Conservation (phyloP, 1,284 basidiomycete species). For the Ceratobasidium sp. region DNA sequence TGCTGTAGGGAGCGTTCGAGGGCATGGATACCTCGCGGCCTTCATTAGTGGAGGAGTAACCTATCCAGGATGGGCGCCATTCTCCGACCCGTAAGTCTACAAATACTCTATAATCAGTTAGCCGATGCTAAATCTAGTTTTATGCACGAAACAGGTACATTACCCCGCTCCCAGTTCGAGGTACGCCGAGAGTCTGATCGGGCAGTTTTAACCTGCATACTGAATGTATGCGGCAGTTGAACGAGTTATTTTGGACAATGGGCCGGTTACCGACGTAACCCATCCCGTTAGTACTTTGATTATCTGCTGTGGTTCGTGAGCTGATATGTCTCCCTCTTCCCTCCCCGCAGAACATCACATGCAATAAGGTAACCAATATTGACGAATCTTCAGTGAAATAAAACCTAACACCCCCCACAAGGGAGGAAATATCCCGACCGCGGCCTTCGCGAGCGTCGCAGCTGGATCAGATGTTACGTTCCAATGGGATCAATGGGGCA, state of each 20-base stretch:
- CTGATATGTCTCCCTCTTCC: background rate
- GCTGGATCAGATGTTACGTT: conserved; percentile 30
- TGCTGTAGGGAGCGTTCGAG: conserved; percentile 10
- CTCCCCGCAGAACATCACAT: conserved; percentile 29
- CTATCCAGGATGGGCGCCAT: conserved; percentile 43
- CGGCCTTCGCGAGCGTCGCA: background rate
- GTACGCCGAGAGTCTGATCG: background rate
- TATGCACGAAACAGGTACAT: conserved; percentile 8
- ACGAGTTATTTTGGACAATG: conserved; percentile 26
- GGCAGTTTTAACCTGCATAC: too few relatives aligned
- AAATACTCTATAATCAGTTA: background rate
- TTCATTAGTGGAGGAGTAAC: conserved; percentile 36
- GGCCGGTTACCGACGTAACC: conserved; percentile 30
- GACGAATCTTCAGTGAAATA: too few relatives aligned
- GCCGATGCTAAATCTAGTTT: background rate
- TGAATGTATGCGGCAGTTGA: conserved; percentile 30
- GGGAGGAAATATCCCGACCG: conserved; percentile 19
- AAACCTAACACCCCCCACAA: background rate
- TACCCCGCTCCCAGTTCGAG: conserved; percentile 12
- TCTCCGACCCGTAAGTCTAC: conserved; percentile 31
- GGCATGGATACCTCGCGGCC: conserved; percentile 33
- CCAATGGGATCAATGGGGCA: conserved; percentile 45
- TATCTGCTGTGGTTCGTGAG: background rate
- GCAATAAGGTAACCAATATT: conserved; percentile 29
- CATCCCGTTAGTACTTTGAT: background rate